Base-by-base conservation (phyloP, 257 asterid species). In the Lycium barbarum region DNA sequence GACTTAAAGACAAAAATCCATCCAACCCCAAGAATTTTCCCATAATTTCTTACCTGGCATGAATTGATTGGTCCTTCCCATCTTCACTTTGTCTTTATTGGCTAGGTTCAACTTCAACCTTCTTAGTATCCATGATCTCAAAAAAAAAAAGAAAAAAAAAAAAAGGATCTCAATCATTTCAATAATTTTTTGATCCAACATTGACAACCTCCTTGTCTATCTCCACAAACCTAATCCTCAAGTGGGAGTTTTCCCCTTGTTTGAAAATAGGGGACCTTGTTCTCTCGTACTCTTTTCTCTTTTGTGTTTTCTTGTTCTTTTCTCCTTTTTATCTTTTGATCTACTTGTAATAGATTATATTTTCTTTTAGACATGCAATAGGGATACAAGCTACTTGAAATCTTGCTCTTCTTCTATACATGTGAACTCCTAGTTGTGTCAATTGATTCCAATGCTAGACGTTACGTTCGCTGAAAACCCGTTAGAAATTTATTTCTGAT, bases 21-120 rank as follows among this genome's bases (percentile, higher is more conserved):
- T 88, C 94, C 89, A 89, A 85, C 87, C 61, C 57, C 47, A 85
- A 87, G 80, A 85, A 79, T 33, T 88, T 73, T 84, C 89, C 89
- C 90, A 87, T 91, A 83, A 85, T 49, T 83, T 81, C 92, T 90
- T 90, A 88, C 89, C 91, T 93, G 96, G 90, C 95, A 83, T 86
- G 82, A 88, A 85, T 80, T 91, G 86, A 90, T 92, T 90, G 91
- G 93, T 86, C 92, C 85, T 87, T 89, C 90, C 90, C 91, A 90
- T 90, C 90, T 89, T 85, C 89, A 11, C 70, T 63, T 85, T 88
- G 90, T 89, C 88, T 83, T 82, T 86, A 80, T 90, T 90, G 84
- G 74, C 91, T 51, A 84, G 89, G 84, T 88, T 87, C 91, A 88
- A 84, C 6, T 76, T 47, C 81, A 65, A 83, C 80, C 82, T 81